Percentiles rank a stretch among this genome's conserved stretches.
Evolutionary conservation across 352 stramenopile species (phyloP).

Genomic region (Globisporangium barbulae): DNA sequence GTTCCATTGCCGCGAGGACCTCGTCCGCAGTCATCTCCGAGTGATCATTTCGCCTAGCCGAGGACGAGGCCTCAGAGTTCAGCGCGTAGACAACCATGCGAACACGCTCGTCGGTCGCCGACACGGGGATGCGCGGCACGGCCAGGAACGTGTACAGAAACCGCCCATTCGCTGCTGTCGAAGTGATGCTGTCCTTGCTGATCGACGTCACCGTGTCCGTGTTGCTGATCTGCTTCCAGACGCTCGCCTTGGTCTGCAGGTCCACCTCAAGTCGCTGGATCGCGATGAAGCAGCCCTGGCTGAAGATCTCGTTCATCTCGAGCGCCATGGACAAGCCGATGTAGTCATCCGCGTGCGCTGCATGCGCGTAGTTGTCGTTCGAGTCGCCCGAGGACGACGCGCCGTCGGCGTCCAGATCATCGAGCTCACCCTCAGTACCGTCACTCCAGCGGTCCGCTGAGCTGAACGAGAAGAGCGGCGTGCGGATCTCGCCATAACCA

Average conservation of each 20-base stretch:
- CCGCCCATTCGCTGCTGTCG: conserved; percentile 27
- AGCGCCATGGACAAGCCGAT: conserved; percentile 81
- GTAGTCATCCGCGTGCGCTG: conserved; percentile 40
- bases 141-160: conserved; percentile 82
- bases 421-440: conserved; percentile 31
- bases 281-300: conserved; percentile 71
- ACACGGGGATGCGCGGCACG: conserved; percentile 72
- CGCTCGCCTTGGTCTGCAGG: conserved; percentile 28
- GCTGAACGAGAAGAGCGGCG: conserved; percentile 76
- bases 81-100: conserved; percentile 75
- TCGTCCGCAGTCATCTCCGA: conserved; percentile 73
- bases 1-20: conserved; percentile 70
- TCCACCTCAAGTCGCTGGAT: conserved; percentile 67
- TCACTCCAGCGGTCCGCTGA: conserved; percentile 60
- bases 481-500: conserved; percentile 72
- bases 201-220: conserved; percentile 72
- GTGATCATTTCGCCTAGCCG: conserved; percentile 47
- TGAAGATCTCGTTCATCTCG: conserved; percentile 78
- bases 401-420: conserved; percentile 41
- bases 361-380: conserved; percentile 11
- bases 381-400: conserved; percentile 7
- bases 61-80: conserved; percentile 29
- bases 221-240: conserved; percentile 77
- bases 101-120: conserved; percentile 55
- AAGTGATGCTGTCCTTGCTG: conserved; percentile 39